Base-by-base conservation (phyloP, 176 grass and related monocot species). In the Elaeis guineensis region DNA sequence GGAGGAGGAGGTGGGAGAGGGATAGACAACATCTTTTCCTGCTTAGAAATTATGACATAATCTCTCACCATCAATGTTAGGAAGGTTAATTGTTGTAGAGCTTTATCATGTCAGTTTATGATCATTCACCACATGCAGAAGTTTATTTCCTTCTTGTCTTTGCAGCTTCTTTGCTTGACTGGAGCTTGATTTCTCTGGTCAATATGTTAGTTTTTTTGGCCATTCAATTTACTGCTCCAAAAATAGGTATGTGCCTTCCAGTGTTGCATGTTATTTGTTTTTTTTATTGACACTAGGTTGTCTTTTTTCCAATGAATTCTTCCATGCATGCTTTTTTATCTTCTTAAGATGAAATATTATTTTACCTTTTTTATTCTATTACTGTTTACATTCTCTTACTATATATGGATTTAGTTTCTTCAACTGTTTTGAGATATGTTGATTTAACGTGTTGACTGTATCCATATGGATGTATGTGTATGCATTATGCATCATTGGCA, bases 121-220 rank as follows among this genome's bases (percentile, higher is more conserved):
- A 20, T 1, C 18, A 11, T 28, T 32, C 6, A 53, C 51, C 55
- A 44, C 35, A 44, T 44, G 35, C 11, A 44, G 35, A 44, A 73
- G 9, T 12, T 75, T 60, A 20, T 60, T 3, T 19, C 57, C 15
- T 6, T 26, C 49, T 70, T 75, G 5, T 30, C 28, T 21, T 60
- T 74, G 73, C 83, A 90, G 92, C 83, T 80, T 87, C 83, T 21
- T 78, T 90, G 54, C 73, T 88, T 63, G 92, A 87, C 68, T 96
- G 92, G 80, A 88, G 78, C 74, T 78, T 96, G 75, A 77, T 90
- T 64, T 90, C 72, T 73, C 80, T 96, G 2, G 61, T 80, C 62
- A 85, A 96, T 85, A 84, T 96, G 72, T 56, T 88, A 22, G 55
- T 90, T 29, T 87, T 87, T 69, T 78, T 90, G 54, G 64, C 72